Conservation (phyloP, 805 yeast genomes). For the Kodamaea jinghongensis region DNA sequence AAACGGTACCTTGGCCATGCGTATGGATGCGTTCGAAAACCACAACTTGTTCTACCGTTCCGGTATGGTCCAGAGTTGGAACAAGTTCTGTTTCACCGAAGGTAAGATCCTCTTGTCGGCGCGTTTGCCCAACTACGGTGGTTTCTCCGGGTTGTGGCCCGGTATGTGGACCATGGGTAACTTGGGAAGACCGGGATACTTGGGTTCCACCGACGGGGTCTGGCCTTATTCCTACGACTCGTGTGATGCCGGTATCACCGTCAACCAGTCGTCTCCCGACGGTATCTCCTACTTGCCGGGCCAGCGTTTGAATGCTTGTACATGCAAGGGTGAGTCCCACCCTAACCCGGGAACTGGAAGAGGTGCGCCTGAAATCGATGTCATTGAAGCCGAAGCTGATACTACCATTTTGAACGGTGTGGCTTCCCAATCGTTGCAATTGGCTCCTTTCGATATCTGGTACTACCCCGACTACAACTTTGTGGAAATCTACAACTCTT, state of each 20-base stretch:
- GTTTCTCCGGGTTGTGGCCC: constrained; percentile 88
- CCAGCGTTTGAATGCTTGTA: constrained; percentile 71
- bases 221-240: constrained; percentile 91
- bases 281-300: constrained; percentile 88
- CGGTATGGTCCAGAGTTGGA: constrained; percentile 93
- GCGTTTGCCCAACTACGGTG: constrained; percentile 75
- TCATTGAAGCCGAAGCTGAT: constrained; percentile 78
- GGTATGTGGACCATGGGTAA: constrained; percentile 96
- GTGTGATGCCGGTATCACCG: constrained; percentile 93
- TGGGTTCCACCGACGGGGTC: constrained; percentile 84
- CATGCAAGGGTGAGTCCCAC: constrained; percentile 79
- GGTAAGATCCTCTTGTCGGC: constrained; percentile 78
- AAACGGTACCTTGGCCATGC: constrained; percentile 65
- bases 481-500: constrained; percentile 65
- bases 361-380: constrained; percentile 96
- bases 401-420: constrained; percentile 53
- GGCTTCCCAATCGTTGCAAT: constrained; percentile 88
- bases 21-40: constrained; percentile 79
- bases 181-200: constrained; percentile 86
- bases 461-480: constrained; percentile 85
- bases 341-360: constrained; percentile 87
- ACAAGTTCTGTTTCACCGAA: constrained; percentile 82
- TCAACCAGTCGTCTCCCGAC: constrained; percentile 86
- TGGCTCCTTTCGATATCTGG: constrained; percentile 96
- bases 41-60: constrained; percentile 81